These are phyloP conservation scores for Xerocomus cyaneibrunnescens DNA, from an alignment of 1,284 basidiomycete genomes.

Conservation along the genomic window DNA sequence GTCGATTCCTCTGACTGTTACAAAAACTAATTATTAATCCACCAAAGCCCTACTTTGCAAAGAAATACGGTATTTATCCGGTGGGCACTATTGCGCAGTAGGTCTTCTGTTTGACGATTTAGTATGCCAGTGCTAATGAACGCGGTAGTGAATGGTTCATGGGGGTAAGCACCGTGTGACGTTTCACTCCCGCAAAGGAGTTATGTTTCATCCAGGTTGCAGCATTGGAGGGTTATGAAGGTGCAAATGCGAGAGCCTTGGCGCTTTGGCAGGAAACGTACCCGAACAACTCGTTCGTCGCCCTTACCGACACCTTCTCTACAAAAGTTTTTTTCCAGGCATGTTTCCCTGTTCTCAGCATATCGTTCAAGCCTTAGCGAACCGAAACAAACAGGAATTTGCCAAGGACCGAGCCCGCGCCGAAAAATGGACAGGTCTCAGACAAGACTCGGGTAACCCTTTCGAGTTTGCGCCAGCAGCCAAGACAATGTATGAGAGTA, in stretches of 20 bases:
- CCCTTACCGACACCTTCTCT: constrained; percentile 93
- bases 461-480: constrained; percentile 72
- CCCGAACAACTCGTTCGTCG: constrained; percentile 57
- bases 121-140: constrained; percentile 10
- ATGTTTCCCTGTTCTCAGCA: constrained; percentile 9
- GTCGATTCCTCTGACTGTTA: background rate
- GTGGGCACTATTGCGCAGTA: constrained; percentile 91
- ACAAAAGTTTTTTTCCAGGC: constrained; percentile 81
- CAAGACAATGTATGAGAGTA: constrained; percentile 63
- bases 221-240: constrained; percentile 77
- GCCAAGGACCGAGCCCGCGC: constrained; percentile 58
- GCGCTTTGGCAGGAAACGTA: constrained; percentile 85
- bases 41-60: constrained; percentile 76
- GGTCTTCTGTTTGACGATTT: constrained; percentile 29
- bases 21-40: background rate
- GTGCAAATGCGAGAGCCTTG: constrained; percentile 72
- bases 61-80: constrained; percentile 65
- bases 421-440: constrained; percentile 72
- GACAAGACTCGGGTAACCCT: constrained; percentile 94
- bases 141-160: constrained; percentile 87
- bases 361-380: background rate
- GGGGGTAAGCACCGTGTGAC: constrained; percentile 55
- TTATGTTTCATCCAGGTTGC: constrained; percentile 53
- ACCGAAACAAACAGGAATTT: constrained; percentile 52
- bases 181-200: background rate